A percentile compares a stretch with the other conserved stretches of the same genome.
phyloP scores from a whole-genome alignment of 805 yeast species.

The Candida nemodendra region DNA sequence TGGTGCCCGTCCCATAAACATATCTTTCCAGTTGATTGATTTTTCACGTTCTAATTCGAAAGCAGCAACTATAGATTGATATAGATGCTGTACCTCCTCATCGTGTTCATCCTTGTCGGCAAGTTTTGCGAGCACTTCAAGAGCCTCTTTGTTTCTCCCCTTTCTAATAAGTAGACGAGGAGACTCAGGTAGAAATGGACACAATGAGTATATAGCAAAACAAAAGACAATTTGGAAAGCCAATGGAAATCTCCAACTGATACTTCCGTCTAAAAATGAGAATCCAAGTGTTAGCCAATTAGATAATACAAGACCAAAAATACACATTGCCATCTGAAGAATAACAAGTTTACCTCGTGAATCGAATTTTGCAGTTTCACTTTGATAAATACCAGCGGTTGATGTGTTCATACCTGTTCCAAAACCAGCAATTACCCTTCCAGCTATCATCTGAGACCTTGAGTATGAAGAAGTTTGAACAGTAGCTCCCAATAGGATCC shows the following conservation, averaged over 20 bases:
- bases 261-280: conserved; percentile 27
- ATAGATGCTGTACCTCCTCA: conserved; percentile 23
- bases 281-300: conserved; percentile 38
- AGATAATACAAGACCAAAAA: conserved; percentile 31
- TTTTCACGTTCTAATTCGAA: conserved; percentile 23
- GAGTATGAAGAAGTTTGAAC: conserved; percentile 22
- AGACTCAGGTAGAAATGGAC: conserved; percentile 37
- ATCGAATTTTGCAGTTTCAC: conserved; percentile 34
- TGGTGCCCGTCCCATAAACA: conserved; percentile 22
- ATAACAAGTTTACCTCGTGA: conserved; percentile 32
- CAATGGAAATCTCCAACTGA: conserved; percentile 36
- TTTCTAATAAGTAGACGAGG: conserved; percentile 41
- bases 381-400: conserved; percentile 36
- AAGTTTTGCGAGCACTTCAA: conserved; percentile 39
- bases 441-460: conserved; percentile 29
- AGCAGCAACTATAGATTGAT: conserved; percentile 23
- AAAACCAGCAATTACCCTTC: conserved; percentile 33
- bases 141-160: conserved; percentile 43
- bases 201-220: conserved; percentile 12
- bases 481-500: conserved; percentile 26
- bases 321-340: conserved; percentile 31
- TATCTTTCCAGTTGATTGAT: conserved; percentile 25
- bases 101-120: conserved; percentile 25
- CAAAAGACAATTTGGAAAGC: conserved; percentile 31
- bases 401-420: conserved; percentile 37